phyloP scores from a whole-genome alignment of 257 asterid species.

The Scutellaria minor region DNA sequence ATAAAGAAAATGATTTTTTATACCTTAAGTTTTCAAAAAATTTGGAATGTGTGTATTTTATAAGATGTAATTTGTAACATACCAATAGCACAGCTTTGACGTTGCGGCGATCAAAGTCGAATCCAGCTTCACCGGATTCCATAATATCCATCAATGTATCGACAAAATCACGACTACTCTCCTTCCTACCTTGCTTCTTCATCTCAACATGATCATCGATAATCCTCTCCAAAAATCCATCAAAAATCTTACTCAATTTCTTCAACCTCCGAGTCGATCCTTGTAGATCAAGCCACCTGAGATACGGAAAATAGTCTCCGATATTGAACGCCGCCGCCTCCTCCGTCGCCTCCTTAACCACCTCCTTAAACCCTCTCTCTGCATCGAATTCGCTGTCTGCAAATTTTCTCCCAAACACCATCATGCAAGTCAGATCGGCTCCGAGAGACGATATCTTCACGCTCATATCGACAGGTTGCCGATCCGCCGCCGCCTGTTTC shows the following conservation, averaged over 20 bases:
- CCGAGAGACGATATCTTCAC: neutral
- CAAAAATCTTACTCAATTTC: slow-evolving; percentile 28
- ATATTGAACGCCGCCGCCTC: slow-evolving; percentile 30
- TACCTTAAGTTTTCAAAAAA: too few relatives aligned
- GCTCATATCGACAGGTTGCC: slow-evolving; percentile 29
- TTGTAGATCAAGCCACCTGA: slow-evolving; percentile 40
- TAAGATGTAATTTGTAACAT: too few relatives aligned
- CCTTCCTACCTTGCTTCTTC: neutral
- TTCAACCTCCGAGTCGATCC: slow-evolving; percentile 31
- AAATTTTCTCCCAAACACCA: slow-evolving; percentile 44
- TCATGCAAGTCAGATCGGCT: slow-evolving; percentile 36
- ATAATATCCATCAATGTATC: too few relatives aligned
- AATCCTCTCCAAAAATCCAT: slow-evolving; percentile 37
- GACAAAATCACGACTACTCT: too few relatives aligned
- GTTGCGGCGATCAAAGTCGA: too few relatives aligned
- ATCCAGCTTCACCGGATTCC: too few relatives aligned
- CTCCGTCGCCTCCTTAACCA: slow-evolving; percentile 31
- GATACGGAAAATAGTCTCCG: slow-evolving; percentile 37
- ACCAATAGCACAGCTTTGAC: too few relatives aligned
- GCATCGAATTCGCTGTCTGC: slow-evolving; percentile 33
- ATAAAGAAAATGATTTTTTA: too few relatives aligned
- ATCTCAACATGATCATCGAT: slow-evolving; percentile 38
- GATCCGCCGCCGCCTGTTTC: neutral
- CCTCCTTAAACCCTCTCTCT: slow-evolving; percentile 35
- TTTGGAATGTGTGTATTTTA: too few relatives aligned